Evolutionary conservation across 2,329 filamentous ascomycete species (phyloP).

Genomic region (Aquanectria penicillioides): DNA sequence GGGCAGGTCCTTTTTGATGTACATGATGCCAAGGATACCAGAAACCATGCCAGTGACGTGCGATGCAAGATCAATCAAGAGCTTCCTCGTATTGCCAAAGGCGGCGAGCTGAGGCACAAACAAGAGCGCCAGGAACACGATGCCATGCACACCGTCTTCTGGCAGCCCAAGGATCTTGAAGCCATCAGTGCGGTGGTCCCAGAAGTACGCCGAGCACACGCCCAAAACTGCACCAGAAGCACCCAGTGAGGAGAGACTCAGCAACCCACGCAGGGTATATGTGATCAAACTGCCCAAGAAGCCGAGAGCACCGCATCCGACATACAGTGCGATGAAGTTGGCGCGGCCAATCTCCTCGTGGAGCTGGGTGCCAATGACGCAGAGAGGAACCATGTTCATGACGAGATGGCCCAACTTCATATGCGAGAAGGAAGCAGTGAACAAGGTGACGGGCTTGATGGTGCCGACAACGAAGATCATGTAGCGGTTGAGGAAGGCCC

Average conservation of each 20-base stretch:
- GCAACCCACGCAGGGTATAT: constrained; percentile 57
- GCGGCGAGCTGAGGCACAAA: constrained; percentile 61
- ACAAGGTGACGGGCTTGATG: constrained; percentile 68
- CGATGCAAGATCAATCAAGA: constrained; percentile 61
- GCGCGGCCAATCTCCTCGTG: constrained; percentile 77
- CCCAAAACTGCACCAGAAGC: constrained; percentile 73
- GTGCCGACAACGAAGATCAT: constrained; percentile 73
- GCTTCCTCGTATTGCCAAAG: constrained; percentile 53
- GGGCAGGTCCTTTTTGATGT: constrained; percentile 38
- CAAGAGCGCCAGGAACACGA: constrained; percentile 63
- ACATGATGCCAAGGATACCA: constrained; percentile 55
- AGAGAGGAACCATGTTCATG: constrained; percentile 73
- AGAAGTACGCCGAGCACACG: constrained; percentile 69
- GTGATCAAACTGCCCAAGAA: constrained; percentile 66
- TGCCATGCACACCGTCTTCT: constrained; percentile 65
- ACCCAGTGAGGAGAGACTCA: constrained; percentile 67
- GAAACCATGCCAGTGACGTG: constrained; percentile 63
- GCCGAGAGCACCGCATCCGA: constrained; percentile 66
- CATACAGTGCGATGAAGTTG: constrained; percentile 74
- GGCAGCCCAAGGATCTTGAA: constrained; percentile 68
- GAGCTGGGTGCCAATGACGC: constrained; percentile 72
- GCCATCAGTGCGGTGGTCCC: constrained; percentile 64
- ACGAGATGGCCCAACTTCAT: constrained; percentile 68
- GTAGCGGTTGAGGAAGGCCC: constrained; percentile 74
- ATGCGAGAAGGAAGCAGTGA: constrained; percentile 78